Base-by-base conservation (phyloP, 2,329 filamentous ascomycete species). In the Aspergillus glaucus region DNA sequence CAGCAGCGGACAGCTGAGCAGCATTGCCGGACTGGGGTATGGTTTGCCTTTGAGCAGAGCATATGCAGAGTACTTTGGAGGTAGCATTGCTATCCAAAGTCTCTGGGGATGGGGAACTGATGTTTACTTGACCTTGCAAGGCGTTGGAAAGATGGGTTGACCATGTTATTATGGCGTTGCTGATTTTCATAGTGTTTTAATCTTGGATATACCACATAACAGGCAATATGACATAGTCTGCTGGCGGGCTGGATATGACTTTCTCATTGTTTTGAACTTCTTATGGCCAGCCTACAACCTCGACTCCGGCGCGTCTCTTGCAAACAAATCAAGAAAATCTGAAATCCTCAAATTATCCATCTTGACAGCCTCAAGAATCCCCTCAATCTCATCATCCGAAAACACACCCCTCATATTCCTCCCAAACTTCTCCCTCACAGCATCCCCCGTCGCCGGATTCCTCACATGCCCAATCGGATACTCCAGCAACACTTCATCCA, bases 11-110 rank as follows among this genome's bases (percentile, higher is more conserved):
- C 87, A 88, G 45, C 79, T 81, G 1, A 91, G 86, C 64, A 92
- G 87, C 41, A 94, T 98, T 51, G 93, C 93, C 0, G 93, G 93
- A 0, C 70, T 98, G 44, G 93, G 93, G 1, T 98, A 98, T 65
- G 93, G 93, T 0, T 66, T 98, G 54, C 93, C 93, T 1, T 71
- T 98, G 19, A 90, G 90, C 46, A 79, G 93, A 53, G 92, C 93
- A 0, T 98, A 98, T 64, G 93, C 93, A 0, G 92, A 98, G 73
- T 98, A 97, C 62, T 98, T 98, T 75, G 93, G 93, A 2, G 93
- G 93, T 0, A 91, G 91, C 2, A 93, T 98, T 50, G 85, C 85
- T 4, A 85, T 98, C n/a, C 92, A 98, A 76, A 96, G 89, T 65
- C 71, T 97, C 43, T 93, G 89, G 75, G 92, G 93, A 3, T 98